These are phyloP conservation scores for Aspergillaceae sp. DNA, from an alignment of 2,329 filamentous ascomycete species.

Conservation along the genomic window DNA sequence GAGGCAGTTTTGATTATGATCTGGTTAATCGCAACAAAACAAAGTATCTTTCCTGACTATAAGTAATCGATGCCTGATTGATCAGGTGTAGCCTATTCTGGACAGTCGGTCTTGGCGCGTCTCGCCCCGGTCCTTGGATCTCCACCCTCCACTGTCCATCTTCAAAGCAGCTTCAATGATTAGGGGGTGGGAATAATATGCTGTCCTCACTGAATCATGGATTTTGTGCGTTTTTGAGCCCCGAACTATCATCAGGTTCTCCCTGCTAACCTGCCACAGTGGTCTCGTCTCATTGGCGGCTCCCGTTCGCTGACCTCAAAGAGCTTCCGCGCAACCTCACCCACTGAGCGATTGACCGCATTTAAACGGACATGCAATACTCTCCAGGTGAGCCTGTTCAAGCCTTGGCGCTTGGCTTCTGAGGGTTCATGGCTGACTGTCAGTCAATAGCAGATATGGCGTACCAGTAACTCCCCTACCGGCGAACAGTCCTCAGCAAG, in stretches of 20 bases:
- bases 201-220: slow-evolving; percentile 29
- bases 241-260: too few relatives aligned
- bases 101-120: slow-evolving; percentile 1
- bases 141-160: slow-evolving; percentile 2
- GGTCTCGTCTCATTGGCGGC: slow-evolving; percentile 55
- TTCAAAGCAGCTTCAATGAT: slow-evolving; percentile 2
- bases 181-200: slow-evolving; percentile 19
- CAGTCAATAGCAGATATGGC: slow-evolving; percentile 50
- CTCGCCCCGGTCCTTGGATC: neutral
- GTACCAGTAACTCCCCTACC: slow-evolving; percentile 44
- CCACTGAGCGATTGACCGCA: slow-evolving; percentile 51
- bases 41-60: too few relatives aligned
- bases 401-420: too few relatives aligned
- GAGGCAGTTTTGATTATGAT: neutral
- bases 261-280: slow-evolving; percentile 31
- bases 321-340: slow-evolving; percentile 45
- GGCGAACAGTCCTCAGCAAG: slow-evolving; percentile 44
- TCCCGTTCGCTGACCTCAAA: slow-evolving; percentile 39
- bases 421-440: neutral
- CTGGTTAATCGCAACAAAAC: too few relatives aligned
- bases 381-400: slow-evolving; percentile 38
- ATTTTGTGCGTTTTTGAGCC: slow-evolving; percentile 33
- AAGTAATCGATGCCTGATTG: too few relatives aligned
- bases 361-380: slow-evolving; percentile 55
- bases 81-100: slow-evolving; percentile 5